Percentiles rank a stretch among this genome's conserved stretches.
Evolutionary conservation across 2,329 filamentous ascomycete genomes (phyloP).

Genomic region (Phyllosticta ampelicida): DNA sequence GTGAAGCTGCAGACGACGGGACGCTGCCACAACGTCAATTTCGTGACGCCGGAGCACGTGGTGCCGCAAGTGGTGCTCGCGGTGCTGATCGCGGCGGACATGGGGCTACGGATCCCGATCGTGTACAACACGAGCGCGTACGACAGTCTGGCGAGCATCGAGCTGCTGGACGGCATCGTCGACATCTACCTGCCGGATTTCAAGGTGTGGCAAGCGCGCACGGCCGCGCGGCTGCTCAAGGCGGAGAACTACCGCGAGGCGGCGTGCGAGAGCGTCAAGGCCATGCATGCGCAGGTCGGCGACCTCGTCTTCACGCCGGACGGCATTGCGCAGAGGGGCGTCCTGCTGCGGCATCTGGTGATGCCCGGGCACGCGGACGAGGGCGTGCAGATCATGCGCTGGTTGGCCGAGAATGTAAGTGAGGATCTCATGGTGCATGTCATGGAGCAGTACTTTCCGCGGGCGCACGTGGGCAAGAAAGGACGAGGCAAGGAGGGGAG

Average conservation of each 20-base stretch:
- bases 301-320: slow-evolving; percentile 74
- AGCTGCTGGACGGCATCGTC: slow-evolving; percentile 65
- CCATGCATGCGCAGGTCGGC: slow-evolving; percentile 72
- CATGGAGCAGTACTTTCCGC: slow-evolving; percentile 80
- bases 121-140: slow-evolving; percentile 80
- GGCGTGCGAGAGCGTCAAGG: slow-evolving; percentile 65
- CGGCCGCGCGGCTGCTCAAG: slow-evolving; percentile 63
- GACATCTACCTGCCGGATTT: slow-evolving; percentile 87
- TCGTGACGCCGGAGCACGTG: slow-evolving; percentile 78
- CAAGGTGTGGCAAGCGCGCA: slow-evolving; percentile 62
- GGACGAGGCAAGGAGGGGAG: slow-evolving; percentile 11
- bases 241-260: slow-evolving; percentile 63
- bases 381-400: slow-evolving; percentile 62
- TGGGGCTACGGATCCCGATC: slow-evolving; percentile 61
- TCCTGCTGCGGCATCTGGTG: slow-evolving; percentile 68
- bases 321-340: slow-evolving; percentile 66
- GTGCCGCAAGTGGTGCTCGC: slow-evolving; percentile 71
- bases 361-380: slow-evolving; percentile 75
- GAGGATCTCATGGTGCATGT: slow-evolving; percentile 71
- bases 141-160: slow-evolving; percentile 61
- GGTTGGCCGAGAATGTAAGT: slow-evolving; percentile 62
- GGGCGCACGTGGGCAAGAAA: slow-evolving; percentile 69
- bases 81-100: slow-evolving; percentile 60
- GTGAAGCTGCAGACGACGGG: slow-evolving; percentile 70
- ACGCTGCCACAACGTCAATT: slow-evolving; percentile 82